Evolutionary conservation across 371 early-diverging fungal genomes (phyloP), one percentile per base, ranked within the genome.

Genomic region (Chytridiales sp.): DNA sequence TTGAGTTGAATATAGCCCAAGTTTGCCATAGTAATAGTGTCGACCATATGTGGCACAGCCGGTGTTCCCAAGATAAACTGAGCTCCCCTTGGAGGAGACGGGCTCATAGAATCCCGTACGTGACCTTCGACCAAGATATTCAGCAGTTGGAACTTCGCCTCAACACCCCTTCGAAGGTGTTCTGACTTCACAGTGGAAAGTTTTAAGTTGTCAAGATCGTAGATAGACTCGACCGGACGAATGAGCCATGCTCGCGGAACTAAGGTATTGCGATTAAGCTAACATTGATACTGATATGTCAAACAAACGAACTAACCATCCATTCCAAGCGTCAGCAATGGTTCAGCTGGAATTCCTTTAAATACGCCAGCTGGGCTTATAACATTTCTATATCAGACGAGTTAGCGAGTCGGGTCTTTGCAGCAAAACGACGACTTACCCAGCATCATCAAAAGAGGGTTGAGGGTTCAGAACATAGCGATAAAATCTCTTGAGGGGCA

Each of bases 21-120:
- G 54, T 97, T 97, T 34, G 93, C 92, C 97, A 97, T 97, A 1
- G 95, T 93, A 36, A 94, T 89, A 2, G 95, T 95, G 62, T 94
- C 95, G 0, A 85, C 87, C 40, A 82, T 79, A 40, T 59, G 53
- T 5, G 54, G 48, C n/a, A 31, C 29, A 0, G 68, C 71, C 4
- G 83, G 74, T 15, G 89, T 87, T 11, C 89, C 90, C 15, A 97
- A 84, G 8, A 87, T 78, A 47, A 94, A 88, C 67, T 97, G 92
- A 6, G 92, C 79, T 0, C 96, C 96, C 13, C 93, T 87, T 39
- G 95, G 94, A 4, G 95, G 88, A 4, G 70, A 61, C 38, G 77
- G 79, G 22, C 74, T 75, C 11, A 70, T 67, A 1, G 78, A 66
- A 46, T 95, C 96, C 4, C 83, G 76, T 27, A 88, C 85, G 60